Conservation (phyloP, 164 flowering plant genomes). For the Aristolochia californica region DNA sequence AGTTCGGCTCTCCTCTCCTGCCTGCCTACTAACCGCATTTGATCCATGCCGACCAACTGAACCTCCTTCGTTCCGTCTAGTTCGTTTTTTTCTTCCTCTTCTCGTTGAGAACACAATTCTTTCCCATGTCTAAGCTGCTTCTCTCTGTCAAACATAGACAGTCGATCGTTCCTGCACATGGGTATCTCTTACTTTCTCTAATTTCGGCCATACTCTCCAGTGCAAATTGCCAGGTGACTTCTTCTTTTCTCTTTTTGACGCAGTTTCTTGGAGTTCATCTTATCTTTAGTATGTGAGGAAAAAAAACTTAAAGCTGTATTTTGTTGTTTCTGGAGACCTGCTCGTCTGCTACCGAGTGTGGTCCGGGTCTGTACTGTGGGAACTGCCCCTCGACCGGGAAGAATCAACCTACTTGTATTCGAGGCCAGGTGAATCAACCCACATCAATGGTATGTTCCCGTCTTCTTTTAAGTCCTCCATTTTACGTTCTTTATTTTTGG, state of each 20-base stretch:
- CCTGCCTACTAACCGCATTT: too few species aligned
- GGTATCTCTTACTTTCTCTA: not conserved
- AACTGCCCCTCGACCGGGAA: constrained; percentile 63
- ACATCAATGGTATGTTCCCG: constrained; percentile 51
- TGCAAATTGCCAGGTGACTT: constrained; percentile 57
- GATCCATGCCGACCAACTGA: too few species aligned
- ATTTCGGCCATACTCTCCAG: constrained; percentile 35
- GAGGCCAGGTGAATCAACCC: constrained; percentile 71
- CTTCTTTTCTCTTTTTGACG: not conserved
- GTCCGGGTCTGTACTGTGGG: constrained; percentile 78
- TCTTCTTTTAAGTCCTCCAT: not conserved
- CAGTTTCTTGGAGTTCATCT: not conserved
- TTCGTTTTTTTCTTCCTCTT: too few species aligned
- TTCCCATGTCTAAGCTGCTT: too few species aligned
- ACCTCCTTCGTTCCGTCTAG: too few species aligned
- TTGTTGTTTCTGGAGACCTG: constrained; percentile 63
- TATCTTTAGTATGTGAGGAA: not conserved
- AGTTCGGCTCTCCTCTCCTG: too few species aligned
- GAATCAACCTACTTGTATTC: constrained; percentile 57
- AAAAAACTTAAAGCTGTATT: not conserved
- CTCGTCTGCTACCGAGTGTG: constrained; percentile 55
- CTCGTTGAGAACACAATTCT: too few species aligned
- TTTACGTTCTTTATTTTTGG: not conserved
- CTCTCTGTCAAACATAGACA: not conserved
- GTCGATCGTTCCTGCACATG: not conserved